These are phyloP conservation scores for Penicillium robsamsonii DNA, from an alignment of 495 filamentous ascomycete genomes.

Conservation along the genomic window DNA sequence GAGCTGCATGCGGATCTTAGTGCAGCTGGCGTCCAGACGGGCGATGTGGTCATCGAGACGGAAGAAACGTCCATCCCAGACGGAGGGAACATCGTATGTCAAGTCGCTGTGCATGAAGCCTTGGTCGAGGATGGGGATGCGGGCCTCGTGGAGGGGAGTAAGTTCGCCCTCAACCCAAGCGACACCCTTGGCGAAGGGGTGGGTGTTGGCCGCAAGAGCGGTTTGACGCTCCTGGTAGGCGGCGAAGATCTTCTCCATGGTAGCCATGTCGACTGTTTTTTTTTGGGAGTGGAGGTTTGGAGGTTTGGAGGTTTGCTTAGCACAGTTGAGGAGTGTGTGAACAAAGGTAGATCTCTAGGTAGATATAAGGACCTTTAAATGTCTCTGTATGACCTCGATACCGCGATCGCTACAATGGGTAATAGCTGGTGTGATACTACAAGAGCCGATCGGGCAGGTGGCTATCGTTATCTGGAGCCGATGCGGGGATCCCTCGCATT, in stretches of 20 bases:
- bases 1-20: conserved; percentile 36
- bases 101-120: conserved; percentile 44
- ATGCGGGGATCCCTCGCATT: neutral
- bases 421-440: neutral
- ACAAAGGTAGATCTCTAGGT: too few species aligned
- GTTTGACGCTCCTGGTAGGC: conserved; percentile 28
- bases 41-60: conserved; percentile 38
- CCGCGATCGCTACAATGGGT: neutral
- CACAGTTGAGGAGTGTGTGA: neutral
- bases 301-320: too few species aligned
- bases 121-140: conserved; percentile 40
- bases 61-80: conserved; percentile 43
- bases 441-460: neutral
- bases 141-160: conserved; percentile 32
- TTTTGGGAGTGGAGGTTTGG: neutral
- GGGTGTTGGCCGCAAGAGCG: conserved; percentile 26
- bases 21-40: conserved; percentile 35
- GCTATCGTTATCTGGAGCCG: neutral
- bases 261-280: conserved; percentile 21
- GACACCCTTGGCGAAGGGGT: conserved; percentile 34
- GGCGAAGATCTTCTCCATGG: conserved; percentile 33
- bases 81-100: conserved; percentile 42
- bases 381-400: neutral
- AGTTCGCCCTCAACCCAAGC: conserved; percentile 37
- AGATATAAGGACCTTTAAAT: neutral